Conservation (phyloP, 345 rosid species). For the Eucalyptus viminalis region DNA sequence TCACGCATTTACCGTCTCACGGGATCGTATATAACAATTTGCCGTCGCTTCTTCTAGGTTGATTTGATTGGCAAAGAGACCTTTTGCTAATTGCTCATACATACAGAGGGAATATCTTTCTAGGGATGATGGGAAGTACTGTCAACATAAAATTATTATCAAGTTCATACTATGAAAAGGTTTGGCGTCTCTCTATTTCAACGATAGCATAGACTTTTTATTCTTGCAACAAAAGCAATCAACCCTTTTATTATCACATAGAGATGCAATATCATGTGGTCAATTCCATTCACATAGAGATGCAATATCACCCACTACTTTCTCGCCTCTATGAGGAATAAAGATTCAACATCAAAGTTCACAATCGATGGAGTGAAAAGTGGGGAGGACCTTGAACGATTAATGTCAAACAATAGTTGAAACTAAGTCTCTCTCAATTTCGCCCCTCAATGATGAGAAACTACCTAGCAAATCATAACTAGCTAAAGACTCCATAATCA, state of each 20-base stretch:
- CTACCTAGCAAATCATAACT: not conserved
- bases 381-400: not conserved
- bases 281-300: not conserved
- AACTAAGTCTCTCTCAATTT: not conserved
- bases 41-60: not conserved
- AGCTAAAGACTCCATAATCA: not conserved
- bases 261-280: not conserved
- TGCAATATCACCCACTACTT: not conserved
- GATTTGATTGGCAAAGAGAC: not conserved
- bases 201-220: not conserved
- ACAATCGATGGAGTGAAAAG: not conserved
- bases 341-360: not conserved
- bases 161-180: not conserved
- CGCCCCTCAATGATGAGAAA: not conserved
- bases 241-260: not conserved
- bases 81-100: not conserved
- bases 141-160: not conserved
- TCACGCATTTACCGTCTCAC: not conserved
- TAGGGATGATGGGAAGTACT: not conserved
- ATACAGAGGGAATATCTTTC: not conserved
- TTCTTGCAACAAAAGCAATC: not conserved
- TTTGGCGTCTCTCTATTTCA: not conserved
- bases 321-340: not conserved
- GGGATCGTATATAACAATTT: not conserved
- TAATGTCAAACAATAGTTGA: not conserved